Conservation (phyloP, 768 basidiomycete genomes). For the Lactarius hengduanensis region DNA sequence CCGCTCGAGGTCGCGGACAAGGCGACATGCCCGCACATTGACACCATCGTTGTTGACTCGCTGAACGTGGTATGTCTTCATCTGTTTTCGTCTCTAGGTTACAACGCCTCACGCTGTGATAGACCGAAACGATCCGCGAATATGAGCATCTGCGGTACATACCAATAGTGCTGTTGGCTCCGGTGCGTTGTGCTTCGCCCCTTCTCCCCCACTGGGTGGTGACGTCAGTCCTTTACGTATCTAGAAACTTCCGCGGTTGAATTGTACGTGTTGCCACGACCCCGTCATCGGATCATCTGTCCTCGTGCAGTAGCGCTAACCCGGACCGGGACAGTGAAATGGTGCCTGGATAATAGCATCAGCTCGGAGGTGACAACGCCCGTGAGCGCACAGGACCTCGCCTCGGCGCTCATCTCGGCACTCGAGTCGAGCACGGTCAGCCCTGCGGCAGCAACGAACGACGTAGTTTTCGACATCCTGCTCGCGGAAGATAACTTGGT, state of each 20-base stretch:
- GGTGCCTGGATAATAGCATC: conserved; percentile 96
- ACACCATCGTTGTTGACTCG: conserved; percentile 95
- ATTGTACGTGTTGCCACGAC: conserved; percentile 50
- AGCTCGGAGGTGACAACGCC: conserved; percentile 93
- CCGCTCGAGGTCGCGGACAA: conserved; percentile 82
- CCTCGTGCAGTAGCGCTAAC: conserved; percentile 29
- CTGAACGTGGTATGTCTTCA: conserved; percentile 65
- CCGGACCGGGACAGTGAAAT: conserved; percentile 66
- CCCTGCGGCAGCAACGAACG: conserved; percentile 81
- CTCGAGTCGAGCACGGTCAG: conserved; percentile 93
- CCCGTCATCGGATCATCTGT: conserved; percentile 11
- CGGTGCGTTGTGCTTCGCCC: conserved; percentile 39
- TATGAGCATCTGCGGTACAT: conserved; percentile 95
- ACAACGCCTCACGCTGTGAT: conserved; percentile 4
- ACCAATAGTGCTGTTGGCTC: conserved; percentile 87
- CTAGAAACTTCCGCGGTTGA: conserved; percentile 63
- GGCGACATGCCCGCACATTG: conserved; percentile 82
- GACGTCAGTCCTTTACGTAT: conserved; percentile 17
- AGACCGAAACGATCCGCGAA: conserved; percentile 91
- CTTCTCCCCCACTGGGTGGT: neutral
- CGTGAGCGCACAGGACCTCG: conserved; percentile 81
- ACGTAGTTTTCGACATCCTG: conserved; percentile 87
- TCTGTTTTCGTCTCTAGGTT: conserved; percentile 14
- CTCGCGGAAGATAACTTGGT: conserved; percentile 97
- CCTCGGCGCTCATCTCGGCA: conserved; percentile 89